Base-by-base conservation (phyloP, 192 early-diverging fungal genomes). In the Gonapodya prolifera region DNA sequence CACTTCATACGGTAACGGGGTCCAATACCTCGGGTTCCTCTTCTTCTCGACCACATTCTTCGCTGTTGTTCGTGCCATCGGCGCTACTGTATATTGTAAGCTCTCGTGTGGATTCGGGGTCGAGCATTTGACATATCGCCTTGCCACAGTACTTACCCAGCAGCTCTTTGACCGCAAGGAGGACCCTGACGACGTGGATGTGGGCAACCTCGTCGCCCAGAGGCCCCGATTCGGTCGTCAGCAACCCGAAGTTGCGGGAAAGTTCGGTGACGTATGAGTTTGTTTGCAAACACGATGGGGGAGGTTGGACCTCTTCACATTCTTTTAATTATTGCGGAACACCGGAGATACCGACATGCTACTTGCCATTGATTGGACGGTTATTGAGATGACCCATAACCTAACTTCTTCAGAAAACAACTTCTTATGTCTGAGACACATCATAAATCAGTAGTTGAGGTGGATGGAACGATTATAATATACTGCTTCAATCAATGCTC, bases 21-120 rank as follows among this genome's bases (percentile, higher is more conserved):
- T 61, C 8, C 45, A 61, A 23, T 73, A 73, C 31, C 71, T 73
- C 8, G 71, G 32, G 8, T 73, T 73, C 71, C 71, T 73, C 71
- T 73, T 73, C 71, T 73, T 18, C 8, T 18, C 71, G 71, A 73
- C 71, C 28, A 73, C 71, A 8, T 73, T 73, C 71, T 73, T 73
- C 71, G 71, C 71, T 18, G 16, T 32, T 8, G 71, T 73, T 13
- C 2, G 29, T 2, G 13, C 32, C 71, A 73, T 73, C 31, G 71
- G 71, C 16, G 71, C 71, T 8, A 73, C 32, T 73, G 45, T 61
- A 16, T 61, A 61, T 61, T 61, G 45, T 61, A 23, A 61, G 45
- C 23, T 16, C 45, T 61, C n/a, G 45, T 16, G 23, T 61, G 45
- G 23, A 16, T 61, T 61, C 45, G 45, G 8, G 23, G 45, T 61